These are phyloP conservation scores for Trichoderma brevicompactum DNA, from an alignment of 2,329 filamentous ascomycete genomes.

Conservation along the genomic window DNA sequence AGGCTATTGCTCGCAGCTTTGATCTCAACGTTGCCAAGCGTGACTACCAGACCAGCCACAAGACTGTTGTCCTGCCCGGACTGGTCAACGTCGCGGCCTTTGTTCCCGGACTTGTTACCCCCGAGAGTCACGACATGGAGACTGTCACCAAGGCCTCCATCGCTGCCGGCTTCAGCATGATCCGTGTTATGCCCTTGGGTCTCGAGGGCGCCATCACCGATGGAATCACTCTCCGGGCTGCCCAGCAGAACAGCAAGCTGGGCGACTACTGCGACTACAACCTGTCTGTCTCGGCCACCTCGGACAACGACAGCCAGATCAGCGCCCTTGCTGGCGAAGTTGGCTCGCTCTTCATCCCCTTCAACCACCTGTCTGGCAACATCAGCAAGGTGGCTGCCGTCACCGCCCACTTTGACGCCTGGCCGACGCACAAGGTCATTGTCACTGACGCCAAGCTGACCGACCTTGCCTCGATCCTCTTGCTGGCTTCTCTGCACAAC, in stretches of 20 bases:
- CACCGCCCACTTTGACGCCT: conserved; percentile 76
- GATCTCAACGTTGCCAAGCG: conserved; percentile 80
- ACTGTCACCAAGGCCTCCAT: conserved; percentile 73
- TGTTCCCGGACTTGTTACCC: conserved; percentile 70
- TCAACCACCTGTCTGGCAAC: conserved; percentile 80
- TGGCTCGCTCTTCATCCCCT: conserved; percentile 80
- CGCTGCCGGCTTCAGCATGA: conserved; percentile 77
- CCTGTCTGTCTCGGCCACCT: conserved; percentile 33
- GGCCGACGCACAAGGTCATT: conserved; percentile 78
- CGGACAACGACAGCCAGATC: conserved; percentile 63
- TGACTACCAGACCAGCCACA: conserved; percentile 91
- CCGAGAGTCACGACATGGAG: conserved; percentile 69
- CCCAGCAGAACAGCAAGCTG: conserved; percentile 70
- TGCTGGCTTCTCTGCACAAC: conserved; percentile 77
- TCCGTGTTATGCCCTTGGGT: conserved; percentile 77
- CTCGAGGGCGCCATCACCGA: conserved; percentile 74
- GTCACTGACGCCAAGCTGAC: conserved; percentile 81
- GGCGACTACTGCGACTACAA: conserved; percentile 79
- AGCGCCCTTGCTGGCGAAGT: conserved; percentile 73
- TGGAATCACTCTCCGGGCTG: conserved; percentile 69
- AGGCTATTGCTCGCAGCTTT: conserved; percentile 89
- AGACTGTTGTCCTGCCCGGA: conserved; percentile 72
- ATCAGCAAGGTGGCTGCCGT: conserved; percentile 83
- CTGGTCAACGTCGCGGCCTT: conserved; percentile 81
- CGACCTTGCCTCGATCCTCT: conserved; percentile 77